Base-by-base conservation (phyloP, 208 protist genomes). In the Leishmania tropica region DNA sequence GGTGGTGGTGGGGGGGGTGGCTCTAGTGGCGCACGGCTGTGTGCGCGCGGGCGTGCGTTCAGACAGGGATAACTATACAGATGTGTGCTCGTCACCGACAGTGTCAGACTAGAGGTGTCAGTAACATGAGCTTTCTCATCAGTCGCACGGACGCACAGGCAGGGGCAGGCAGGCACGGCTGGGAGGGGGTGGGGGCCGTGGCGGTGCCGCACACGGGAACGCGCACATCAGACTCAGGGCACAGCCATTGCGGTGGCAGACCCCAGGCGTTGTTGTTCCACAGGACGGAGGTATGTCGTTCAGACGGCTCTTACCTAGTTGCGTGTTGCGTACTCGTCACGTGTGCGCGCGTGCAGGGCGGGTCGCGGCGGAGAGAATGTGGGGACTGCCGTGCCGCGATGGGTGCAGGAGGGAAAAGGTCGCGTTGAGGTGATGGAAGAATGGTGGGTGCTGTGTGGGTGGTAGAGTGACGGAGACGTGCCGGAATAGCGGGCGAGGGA, bases 1-100 rank as follows among this genome's bases (percentile, higher is more conserved):
- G n/a, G n/a, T n/a, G n/a, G n/a, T n/a, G n/a, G n/a, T n/a, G n/a
- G n/a, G n/a, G n/a, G n/a, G n/a, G 42, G 6, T 5, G 60, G 60
- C n/a, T 40, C 60, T 67, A 67, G 60, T 67, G 60, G n/a, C 72
- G 48, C 72, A 67, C 56, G 17, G 54, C 21, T 11, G 51, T 17
- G 78, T 31, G 51, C 78, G 37, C 58, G 51, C 48, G 48, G 4
- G 47, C 48, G 75, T 54, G 70, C 68, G 51, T 62, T 86, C 83
- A 86, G 83, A 86, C 83, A 86, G 83, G 83, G 83, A 86, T 86
- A 86, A 86, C 83, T 83, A 81, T 88, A 73, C 79, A 82, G 51
- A 79, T 85, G 85, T 75, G 85, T 85, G 81, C 47, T 84, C 85
- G 85, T 85, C 85, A 88, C 78, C 75, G 54, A 83, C 8, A 65